Evolutionary conservation across 2,329 filamentous ascomycete genomes (phyloP), one percentile per base, ranked within the genome.

Genomic region (Lecanosticta acicola): DNA sequence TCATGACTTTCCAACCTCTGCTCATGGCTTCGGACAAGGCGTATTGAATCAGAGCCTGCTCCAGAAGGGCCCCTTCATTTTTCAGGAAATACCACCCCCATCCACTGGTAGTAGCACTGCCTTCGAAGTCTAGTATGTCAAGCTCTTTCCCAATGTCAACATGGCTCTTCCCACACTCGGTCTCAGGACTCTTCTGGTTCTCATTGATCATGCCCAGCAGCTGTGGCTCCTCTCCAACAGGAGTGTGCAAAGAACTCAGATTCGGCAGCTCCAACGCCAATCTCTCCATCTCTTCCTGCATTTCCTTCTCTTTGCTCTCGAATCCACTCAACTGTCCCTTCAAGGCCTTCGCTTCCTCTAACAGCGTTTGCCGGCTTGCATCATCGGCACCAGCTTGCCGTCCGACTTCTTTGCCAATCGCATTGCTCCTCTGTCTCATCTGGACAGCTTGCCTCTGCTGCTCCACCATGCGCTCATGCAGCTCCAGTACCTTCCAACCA

Each of bases 51-150:
- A 98, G 77, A 0, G 93, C 93, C 64, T 97, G 91, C 69, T 98
- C 93, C n/a, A 98, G 78, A 65, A 93, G 80, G 0, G 90, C 90
- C 7, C 83, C 93, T 61, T 94, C 90, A 62, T 91, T 87, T n/a
- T 87, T 74, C 9, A 98, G 80, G 68, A 89, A 97, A 71, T 98
- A 98, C 87, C 89, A 98, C 1, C 93, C 93, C 91, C 91, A 98
- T 32, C 93, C 93, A 3, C 84, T 87, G 1, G 87, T 83, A n/a
- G 79, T 81, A 1, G 84, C 84, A 3, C 89, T 88, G 48, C 78
- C 83, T 3, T 84, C 75, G 62, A 98, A 96, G 70, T 98, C 91
- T 41, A 98, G 74, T n/a, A 98, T 76, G 26, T 84, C 83, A n/a
- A 98, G 78, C 61, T 89, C 80, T 3, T 81, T 75, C 24, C 93